Evolutionary conservation across 2,329 filamentous ascomycete species (phyloP).

Genomic region (Colletotrichum spaethianum): DNA sequence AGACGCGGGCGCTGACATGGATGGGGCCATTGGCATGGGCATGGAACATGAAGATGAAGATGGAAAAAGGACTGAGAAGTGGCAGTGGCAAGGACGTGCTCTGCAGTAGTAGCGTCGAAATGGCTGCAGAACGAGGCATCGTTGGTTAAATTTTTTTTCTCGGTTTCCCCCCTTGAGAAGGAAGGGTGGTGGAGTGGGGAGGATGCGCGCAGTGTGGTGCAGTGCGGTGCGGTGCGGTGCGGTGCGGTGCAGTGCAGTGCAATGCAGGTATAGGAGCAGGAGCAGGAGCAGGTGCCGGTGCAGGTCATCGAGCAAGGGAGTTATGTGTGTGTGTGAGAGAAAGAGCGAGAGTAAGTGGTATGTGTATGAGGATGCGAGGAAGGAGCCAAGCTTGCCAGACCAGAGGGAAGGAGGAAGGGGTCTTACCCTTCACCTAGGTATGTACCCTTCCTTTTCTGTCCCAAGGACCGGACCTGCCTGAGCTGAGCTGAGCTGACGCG

Average conservation of each 20-base stretch:
- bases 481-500: too few relatives aligned
- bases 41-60: neutral
- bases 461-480: neutral
- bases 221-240: neutral
- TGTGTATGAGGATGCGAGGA: neutral
- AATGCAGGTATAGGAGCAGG: neutral
- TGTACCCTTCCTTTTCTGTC: constrained; percentile 19
- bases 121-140: constrained; percentile 3
- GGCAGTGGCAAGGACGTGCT: constrained; percentile 19
- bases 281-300: neutral
- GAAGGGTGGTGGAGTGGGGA: neutral
- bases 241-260: too few relatives aligned
- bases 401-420: neutral
- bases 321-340: neutral
- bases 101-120: constrained; percentile 17
- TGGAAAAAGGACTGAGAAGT: constrained; percentile 4
- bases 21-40: constrained; percentile 7
- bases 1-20: constrained; percentile 2
- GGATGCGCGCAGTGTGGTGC: neutral
- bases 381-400: neutral
- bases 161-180: neutral
- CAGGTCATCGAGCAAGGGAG: neutral
- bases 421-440: neutral
- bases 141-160: neutral
- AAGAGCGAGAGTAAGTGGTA: neutral